phyloP scores from a whole-genome alignment of 257 asterid genomes.

The Plantago elongata region DNA sequence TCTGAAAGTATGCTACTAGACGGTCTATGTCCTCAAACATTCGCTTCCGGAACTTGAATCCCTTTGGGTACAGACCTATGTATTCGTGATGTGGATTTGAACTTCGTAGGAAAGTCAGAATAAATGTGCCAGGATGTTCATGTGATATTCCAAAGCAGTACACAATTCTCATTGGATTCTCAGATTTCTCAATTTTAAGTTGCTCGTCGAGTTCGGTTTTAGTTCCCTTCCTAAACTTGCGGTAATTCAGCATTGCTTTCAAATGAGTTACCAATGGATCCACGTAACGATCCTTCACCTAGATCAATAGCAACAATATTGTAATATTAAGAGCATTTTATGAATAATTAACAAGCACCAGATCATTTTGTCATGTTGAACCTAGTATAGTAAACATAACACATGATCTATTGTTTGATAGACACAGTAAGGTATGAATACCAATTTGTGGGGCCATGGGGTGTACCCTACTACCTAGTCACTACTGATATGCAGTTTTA shows the following conservation, averaged over 20 bases:
- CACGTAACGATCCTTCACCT: slow-evolving; percentile 99
- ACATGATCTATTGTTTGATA: no score
- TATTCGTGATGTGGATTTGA: slow-evolving; percentile 95
- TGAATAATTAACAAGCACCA: not conserved
- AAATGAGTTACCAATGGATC: slow-evolving; percentile 90
- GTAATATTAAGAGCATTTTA: not conserved
- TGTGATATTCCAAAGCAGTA: slow-evolving; percentile 92
- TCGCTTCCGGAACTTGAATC: slow-evolving; percentile 81
- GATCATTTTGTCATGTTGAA: no score
- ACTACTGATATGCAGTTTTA: no score
- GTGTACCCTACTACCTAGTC: no score
- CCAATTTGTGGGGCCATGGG: no score
- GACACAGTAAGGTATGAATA: no score
- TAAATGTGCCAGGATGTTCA: slow-evolving; percentile 96
- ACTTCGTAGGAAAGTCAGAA: slow-evolving; percentile 83
- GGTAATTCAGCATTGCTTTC: slow-evolving; percentile 84
- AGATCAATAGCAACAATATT: slow-evolving; percentile 17
- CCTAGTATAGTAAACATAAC: not conserved
- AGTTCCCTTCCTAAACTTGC: slow-evolving; percentile 79
- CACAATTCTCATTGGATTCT: slow-evolving; percentile 79
- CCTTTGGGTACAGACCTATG: slow-evolving; percentile 88
- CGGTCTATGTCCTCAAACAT: slow-evolving; percentile 91
- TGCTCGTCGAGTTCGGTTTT: slow-evolving; percentile 87
- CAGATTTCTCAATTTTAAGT: slow-evolving; percentile 70
- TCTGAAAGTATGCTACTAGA: slow-evolving; percentile 84